Base-by-base conservation (phyloP, 257 asterid species). In the Craterostigma plantagineum region DNA sequence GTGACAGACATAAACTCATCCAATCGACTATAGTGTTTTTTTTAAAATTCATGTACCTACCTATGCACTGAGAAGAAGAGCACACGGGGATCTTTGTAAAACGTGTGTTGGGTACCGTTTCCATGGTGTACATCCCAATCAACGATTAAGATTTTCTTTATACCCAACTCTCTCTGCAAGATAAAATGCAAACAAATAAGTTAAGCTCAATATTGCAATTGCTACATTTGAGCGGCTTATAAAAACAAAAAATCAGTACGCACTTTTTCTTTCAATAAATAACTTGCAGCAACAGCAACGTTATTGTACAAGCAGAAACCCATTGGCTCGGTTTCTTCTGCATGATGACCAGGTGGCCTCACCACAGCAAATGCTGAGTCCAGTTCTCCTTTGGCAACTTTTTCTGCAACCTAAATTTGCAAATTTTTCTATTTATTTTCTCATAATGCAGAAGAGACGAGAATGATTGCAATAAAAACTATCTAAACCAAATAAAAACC, bases 121-220 rank as follows among this genome's bases (percentile, higher is more conserved):
- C 95, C 98, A 63, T 90, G 98, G 56, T 90, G 98, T 9, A 83
- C 98, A 67, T 90, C 98, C 98, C 98, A 90, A 49, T 90, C 98
- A 60, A 90, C 94, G 54, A 90, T 79, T 49, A 90, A 61, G 54
- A 90, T 65, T 64, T 77, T 90, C 17, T 55, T 72, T 57, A 90
- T 68, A 48, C 92, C 92, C 70, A 87, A 66, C 10, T 82, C 93
- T 7, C 53, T 64, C 93, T 83, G 64, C 71, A 58, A 33, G 30
- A 56, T 5, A 42, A 43, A 43, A 48, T 43, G 30, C 44, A 45
- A 34, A 15, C n/a, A n/a, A n/a, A 55, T 49, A 15, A 7, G n/a
- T n/a, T 37, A 59, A 46, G 15, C 16, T 9, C 14, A 11, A 2
- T 11, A 14, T 17, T 2, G 12, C 10, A 12, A 12, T 36, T 10